Evolutionary conservation across 352 stramenopile genomes (phyloP).

Genomic region (Phytophthora hybrid): DNA sequence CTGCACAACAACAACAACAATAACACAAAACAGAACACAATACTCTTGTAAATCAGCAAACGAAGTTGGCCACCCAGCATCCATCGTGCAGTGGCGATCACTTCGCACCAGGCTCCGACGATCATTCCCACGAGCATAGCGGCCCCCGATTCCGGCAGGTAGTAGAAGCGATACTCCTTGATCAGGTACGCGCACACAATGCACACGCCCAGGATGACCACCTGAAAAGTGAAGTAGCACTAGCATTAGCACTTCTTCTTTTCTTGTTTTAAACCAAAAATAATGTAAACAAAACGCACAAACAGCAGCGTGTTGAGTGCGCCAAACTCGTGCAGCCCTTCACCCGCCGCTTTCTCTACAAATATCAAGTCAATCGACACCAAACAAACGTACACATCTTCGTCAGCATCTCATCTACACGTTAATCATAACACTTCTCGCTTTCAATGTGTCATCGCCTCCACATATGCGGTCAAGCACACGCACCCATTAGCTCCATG

Average conservation of each 20-base stretch:
- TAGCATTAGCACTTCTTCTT: neutral
- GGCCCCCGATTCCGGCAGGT: constrained; percentile 90
- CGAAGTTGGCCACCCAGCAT: neutral
- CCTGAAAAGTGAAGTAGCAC: constrained; percentile 29
- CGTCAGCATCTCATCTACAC: neutral
- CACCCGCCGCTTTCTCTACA: constrained; percentile 68
- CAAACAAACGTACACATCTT: neutral
- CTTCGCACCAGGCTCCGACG: constrained; percentile 73
- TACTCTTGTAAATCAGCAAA: neutral
- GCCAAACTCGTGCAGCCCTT: constrained; percentile 86
- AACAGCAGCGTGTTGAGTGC: constrained; percentile 90
- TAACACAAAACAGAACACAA: neutral
- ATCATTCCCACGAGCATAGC: constrained; percentile 93
- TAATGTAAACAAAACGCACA: constrained; percentile 44
- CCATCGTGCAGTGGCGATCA: neutral
- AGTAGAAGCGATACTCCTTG: constrained; percentile 92
- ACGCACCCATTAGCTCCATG: constrained; percentile 46
- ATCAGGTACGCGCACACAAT: constrained; percentile 93
- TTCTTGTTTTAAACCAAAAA: neutral
- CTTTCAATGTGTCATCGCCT: neutral
- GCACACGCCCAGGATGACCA: constrained; percentile 90
- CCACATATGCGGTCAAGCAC: neutral
- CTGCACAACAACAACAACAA: constrained; percentile 29
- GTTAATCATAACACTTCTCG: neutral
- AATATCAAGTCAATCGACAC: constrained; percentile 3